These are phyloP conservation scores for Eucalyptus viminalis DNA, from an alignment of 345 rosid species.

Conservation along the genomic window DNA sequence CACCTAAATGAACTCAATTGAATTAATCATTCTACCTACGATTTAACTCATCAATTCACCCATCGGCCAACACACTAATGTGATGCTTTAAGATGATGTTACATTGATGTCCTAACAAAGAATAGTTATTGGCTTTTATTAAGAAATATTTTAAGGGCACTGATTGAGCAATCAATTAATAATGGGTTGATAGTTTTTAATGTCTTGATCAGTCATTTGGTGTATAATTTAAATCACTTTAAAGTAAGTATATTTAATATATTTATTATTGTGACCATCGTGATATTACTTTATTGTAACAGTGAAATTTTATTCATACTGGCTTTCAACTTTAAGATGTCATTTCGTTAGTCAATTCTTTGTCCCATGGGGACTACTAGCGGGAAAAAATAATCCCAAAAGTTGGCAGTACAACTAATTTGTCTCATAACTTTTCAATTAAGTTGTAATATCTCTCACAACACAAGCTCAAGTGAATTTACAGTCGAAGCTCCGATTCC, in stretches of 20 bases:
- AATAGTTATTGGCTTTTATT: neutral
- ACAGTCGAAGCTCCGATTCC: neutral
- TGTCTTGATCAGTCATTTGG: neutral
- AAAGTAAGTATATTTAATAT: neutral
- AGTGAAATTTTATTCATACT: neutral
- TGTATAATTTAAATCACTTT: neutral
- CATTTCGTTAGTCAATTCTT: neutral
- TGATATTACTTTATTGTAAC: neutral
- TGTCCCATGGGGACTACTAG: neutral
- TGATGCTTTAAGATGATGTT: neutral
- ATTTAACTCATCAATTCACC: neutral
- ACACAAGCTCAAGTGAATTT: neutral
- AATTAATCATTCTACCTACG: neutral
- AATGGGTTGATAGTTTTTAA: neutral
- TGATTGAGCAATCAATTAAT: neutral
- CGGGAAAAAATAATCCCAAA: neutral
- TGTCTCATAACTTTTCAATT: neutral
- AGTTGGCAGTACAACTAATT: neutral
- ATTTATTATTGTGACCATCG: neutral
- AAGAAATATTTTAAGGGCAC: neutral
- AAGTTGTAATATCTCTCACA: neutral
- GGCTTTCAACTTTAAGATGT: neutral
- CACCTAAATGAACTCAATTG: neutral
- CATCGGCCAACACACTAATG: neutral
- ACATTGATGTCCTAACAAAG: neutral